These are phyloP conservation scores for Hyphodiscus sp. DNA, from an alignment of 2,329 filamentous ascomycete species.

Conservation along the genomic window DNA sequence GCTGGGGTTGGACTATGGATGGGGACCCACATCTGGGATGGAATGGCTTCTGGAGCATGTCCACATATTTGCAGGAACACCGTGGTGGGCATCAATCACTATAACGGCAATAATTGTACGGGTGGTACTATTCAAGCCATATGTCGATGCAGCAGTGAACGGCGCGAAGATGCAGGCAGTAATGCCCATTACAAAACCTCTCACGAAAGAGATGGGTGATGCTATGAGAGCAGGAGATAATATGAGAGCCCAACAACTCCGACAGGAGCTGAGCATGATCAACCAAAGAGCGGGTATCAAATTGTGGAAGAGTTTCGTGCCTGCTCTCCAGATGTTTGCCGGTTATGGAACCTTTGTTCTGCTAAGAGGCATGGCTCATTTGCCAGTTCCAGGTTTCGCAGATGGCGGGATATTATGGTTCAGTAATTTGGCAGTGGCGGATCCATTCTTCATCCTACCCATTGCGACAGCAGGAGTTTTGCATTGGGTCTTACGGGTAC, in stretches of 20 bases:
- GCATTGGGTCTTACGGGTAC: constrained; percentile 34
- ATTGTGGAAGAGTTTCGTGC: constrained; percentile 43
- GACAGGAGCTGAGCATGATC: constrained; percentile 43
- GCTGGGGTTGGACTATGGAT: constrained; percentile 83
- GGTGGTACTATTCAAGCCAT: constrained; percentile 57
- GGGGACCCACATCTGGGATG: constrained; percentile 66
- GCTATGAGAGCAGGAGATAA: constrained; percentile 37
- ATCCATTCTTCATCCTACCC: constrained; percentile 76
- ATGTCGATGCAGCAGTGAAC: constrained; percentile 54
- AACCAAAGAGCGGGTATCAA: constrained; percentile 50
- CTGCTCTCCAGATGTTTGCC: constrained; percentile 60
- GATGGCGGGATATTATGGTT: constrained; percentile 72
- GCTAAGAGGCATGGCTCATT: constrained; percentile 61
- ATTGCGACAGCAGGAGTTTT: constrained; percentile 52
- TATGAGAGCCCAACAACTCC: constrained; percentile 38
- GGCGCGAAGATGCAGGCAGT: constrained; percentile 56
- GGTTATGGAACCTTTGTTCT: constrained; percentile 78
- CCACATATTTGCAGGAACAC: constrained; percentile 66
- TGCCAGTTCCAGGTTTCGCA: constrained; percentile 78
- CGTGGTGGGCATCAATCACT: constrained; percentile 77
- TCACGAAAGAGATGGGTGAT: constrained; percentile 47
- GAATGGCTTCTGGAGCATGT: constrained; percentile 76
- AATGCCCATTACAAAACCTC: constrained; percentile 48
- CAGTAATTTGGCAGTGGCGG: constrained; percentile 63
- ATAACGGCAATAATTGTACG: constrained; percentile 60